Conservation (phyloP, 2,329 filamentous ascomycete genomes). For the Fusarium staphyleae region DNA sequence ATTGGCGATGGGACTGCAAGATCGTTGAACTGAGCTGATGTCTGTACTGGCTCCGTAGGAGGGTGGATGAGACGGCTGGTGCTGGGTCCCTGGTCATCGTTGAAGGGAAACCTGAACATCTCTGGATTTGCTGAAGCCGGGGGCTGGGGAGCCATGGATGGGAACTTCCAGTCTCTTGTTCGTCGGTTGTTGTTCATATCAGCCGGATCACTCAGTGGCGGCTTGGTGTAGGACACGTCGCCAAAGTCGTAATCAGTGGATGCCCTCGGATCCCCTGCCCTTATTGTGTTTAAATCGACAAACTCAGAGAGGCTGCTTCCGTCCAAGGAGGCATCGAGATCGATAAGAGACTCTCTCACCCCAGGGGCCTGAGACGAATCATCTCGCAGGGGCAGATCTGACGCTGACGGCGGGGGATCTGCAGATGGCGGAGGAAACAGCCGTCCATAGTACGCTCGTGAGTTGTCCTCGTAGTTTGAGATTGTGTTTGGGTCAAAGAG, state of each 20-base stretch:
- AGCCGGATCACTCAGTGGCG: slow-evolving; percentile 65
- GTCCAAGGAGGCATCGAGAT: slow-evolving; percentile 66
- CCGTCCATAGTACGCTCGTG: slow-evolving; percentile 64
- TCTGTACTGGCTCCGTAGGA: slow-evolving; percentile 58
- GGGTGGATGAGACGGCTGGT: slow-evolving; percentile 57
- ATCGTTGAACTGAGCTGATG: slow-evolving; percentile 52
- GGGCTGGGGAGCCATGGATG: slow-evolving; percentile 55
- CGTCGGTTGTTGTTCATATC: slow-evolving; percentile 60
- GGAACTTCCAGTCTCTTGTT: slow-evolving; percentile 66
- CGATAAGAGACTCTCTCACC: slow-evolving; percentile 69
- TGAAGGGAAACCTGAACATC: slow-evolving; percentile 58
- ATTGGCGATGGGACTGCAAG: slow-evolving; percentile 47
- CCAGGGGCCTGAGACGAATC: slow-evolving; percentile 57
- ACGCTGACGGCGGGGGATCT: slow-evolving; percentile 55
- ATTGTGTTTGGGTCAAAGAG: slow-evolving; percentile 72
- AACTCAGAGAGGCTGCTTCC: slow-evolving; percentile 64
- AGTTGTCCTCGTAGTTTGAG: slow-evolving; percentile 70
- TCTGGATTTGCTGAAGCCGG: slow-evolving; percentile 62
- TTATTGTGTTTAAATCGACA: slow-evolving; percentile 68
- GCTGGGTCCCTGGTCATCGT: slow-evolving; percentile 44
- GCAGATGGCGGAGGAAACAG: slow-evolving; percentile 48
- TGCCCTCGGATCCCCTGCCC: slow-evolving; percentile 54
- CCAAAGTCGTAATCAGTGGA: slow-evolving; percentile 59
- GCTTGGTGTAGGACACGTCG: slow-evolving; percentile 54
- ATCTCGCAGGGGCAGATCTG: slow-evolving; percentile 65